Evolutionary conservation across 345 rosid genomes (phyloP).

Genomic region (Gossypium turneri): DNA sequence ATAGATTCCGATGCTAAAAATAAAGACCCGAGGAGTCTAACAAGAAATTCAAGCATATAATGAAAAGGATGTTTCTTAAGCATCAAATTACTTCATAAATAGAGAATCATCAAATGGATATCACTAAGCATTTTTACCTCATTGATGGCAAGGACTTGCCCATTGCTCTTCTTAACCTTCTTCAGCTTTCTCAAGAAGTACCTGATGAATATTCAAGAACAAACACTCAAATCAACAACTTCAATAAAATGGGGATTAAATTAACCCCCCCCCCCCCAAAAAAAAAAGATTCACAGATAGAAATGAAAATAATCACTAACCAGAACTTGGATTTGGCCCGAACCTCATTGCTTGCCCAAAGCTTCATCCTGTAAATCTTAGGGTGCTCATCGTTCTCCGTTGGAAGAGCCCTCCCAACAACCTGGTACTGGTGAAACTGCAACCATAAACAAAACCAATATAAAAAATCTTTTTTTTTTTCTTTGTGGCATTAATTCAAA

Average conservation of each 20-base stretch:
- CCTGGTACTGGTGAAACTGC: constrained; percentile 67
- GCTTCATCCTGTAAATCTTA: constrained; percentile 53
- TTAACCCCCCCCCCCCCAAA: not conserved
- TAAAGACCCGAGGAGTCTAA: not conserved
- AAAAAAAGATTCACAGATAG: not conserved
- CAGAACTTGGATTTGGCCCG: constrained; percentile 63
- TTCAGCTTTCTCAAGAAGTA: constrained; percentile 28
- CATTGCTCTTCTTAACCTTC: constrained; percentile 41
- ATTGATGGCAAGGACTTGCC: constrained; percentile 46
- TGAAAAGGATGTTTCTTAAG: not conserved
- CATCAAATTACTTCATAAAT: not conserved
- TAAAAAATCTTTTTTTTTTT: too few relatives aligned
- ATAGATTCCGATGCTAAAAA: not conserved
- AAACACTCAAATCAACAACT: not conserved
- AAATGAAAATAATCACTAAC: constrained; percentile 18
- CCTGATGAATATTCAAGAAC: constrained; percentile 26
- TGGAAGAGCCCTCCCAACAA: constrained; percentile 65
- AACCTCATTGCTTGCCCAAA: constrained; percentile 23
- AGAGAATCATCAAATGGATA: not conserved
- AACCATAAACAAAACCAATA: not conserved
- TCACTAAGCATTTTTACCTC: constrained; percentile 28
- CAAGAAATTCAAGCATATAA: not conserved
- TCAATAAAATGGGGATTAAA: not conserved
- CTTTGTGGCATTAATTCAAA: not conserved
- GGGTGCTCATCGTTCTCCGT: constrained; percentile 49